These are phyloP conservation scores for Candida sakaeoensis DNA, from an alignment of 805 yeast genomes.

Conservation along the genomic window DNA sequence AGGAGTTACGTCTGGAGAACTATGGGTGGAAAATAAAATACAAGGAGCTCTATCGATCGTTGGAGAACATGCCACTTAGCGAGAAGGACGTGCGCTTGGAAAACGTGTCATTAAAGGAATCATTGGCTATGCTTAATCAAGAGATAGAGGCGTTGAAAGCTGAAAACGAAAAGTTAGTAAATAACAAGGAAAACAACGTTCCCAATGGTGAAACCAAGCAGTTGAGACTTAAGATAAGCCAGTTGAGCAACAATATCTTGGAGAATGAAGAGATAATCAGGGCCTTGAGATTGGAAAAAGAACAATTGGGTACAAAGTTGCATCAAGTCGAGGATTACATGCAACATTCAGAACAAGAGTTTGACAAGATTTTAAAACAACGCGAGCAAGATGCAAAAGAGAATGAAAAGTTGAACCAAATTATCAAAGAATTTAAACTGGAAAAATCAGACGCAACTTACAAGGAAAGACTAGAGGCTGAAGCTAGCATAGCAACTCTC, in stretches of 20 bases:
- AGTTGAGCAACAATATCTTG: background rate
- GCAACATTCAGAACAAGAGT: slow-evolving; percentile 5
- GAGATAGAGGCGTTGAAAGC: background rate
- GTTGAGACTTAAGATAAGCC: slow-evolving; percentile 1
- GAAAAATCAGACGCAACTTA: slow-evolving; percentile 1
- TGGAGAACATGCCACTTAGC: slow-evolving; percentile 10
- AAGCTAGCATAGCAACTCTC: too few relatives aligned
- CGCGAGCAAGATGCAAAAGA: background rate
- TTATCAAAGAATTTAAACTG: background rate
- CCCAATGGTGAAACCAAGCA: background rate
- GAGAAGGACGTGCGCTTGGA: slow-evolving; percentile 9
- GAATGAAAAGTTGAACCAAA: background rate
- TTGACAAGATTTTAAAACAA: slow-evolving; percentile 7
- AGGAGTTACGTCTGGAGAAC: slow-evolving; percentile 11
- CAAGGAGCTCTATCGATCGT: slow-evolving; percentile 7
- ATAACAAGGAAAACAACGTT: background rate
- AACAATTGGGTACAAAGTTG: background rate
- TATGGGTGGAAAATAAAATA: slow-evolving; percentile 10
- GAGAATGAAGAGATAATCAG: slow-evolving; percentile 1
- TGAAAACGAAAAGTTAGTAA: background rate
- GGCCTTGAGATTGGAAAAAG: background rate
- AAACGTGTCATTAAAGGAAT: slow-evolving; percentile 9
- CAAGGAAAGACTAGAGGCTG: too few relatives aligned
- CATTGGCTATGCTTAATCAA: slow-evolving; percentile 1
- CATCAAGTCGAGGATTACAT: slow-evolving; percentile 2